These are phyloP conservation scores for Adenanthera pavonina DNA, from an alignment of 306 rosid species.

Conservation along the genomic window DNA sequence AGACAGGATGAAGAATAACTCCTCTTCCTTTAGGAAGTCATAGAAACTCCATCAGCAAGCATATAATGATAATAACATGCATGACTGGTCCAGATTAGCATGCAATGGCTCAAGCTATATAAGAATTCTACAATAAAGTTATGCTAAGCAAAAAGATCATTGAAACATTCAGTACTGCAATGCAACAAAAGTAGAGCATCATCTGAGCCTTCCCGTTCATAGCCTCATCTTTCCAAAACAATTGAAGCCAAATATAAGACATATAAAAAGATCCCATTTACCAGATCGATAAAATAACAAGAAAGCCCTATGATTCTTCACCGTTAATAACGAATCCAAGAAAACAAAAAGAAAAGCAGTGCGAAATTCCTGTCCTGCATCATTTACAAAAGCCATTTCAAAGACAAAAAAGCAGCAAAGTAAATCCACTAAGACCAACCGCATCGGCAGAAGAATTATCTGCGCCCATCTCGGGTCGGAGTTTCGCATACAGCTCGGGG, in stretches of 20 bases:
- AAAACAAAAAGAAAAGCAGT: background rate
- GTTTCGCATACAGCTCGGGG: slow-evolving; percentile 79
- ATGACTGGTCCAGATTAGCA: slow-evolving; percentile 6
- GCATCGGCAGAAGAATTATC: slow-evolving; percentile 91
- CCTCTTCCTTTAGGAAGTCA: background rate
- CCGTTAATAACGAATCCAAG: background rate
- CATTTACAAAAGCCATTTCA: slow-evolving; percentile 32
- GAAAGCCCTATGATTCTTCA: background rate
- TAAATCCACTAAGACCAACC: slow-evolving; percentile 50
- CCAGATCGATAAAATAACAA: background rate
- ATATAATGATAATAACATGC: slow-evolving; percentile 2
- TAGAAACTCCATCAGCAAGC: background rate
- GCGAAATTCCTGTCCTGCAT: background rate
- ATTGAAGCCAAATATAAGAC: background rate
- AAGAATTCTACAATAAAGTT: slow-evolving; percentile 26
- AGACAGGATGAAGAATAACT: background rate
- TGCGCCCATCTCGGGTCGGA: slow-evolving; percentile 78
- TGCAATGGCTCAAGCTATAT: background rate
- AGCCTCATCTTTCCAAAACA: background rate
- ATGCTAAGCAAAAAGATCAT: background rate
- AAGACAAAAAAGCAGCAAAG: background rate
- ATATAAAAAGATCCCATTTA: slow-evolving; percentile 16
- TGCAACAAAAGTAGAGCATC: background rate
- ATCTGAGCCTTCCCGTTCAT: background rate
- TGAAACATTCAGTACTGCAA: slow-evolving; percentile 26